Evolutionary conservation across 2,329 filamentous ascomycete species (phyloP), one percentile per base, ranked within the genome.

Genomic region (Colletotrichum sp.): DNA sequence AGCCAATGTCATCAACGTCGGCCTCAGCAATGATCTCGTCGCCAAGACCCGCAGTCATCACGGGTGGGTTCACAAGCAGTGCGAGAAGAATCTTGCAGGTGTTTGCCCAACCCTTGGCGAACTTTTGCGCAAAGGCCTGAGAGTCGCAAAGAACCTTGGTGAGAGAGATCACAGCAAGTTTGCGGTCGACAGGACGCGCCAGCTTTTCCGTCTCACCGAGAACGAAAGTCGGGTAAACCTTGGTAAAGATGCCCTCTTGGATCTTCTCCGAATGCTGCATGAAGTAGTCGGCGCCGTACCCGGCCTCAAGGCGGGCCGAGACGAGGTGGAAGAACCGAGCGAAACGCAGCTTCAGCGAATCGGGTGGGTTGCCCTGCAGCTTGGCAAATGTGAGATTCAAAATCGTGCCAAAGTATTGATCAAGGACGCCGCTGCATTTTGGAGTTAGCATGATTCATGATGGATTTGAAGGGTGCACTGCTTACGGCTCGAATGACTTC

Each of bases 301-400:
- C 95, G 79, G 92, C 92, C 78, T 97, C 94, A 39, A 94, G 83
- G 55, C 92, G 90, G 21, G 96, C 95, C 34, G 95, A 95, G 71
- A 99, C 91, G 78, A 98, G 93, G 84, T 99, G 96, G 84, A 98
- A 99, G 88, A 99, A 98, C 39, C 96, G 94, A 70, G 96, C 94
- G 83, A 99, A 98, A 69, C 96, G 94, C 71, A 95, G 88, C 80
- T 96, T 94, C 85, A 98, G 94, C 63, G 92, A 94, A 80, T 99
- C 96, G 0, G 96, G 88, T 7, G 90, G 87, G 43, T 85, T 87
- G 61, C 93, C 86, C 91, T 97, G 85, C 86, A 95, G 86, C 88
- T 93, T 88, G 87, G 92, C 94, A 82, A 98, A 94, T 81, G 99
- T 91, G 55, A 99, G 90, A 74, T 93, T 92, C 73, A 99, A 89